These are phyloP conservation scores for Phytophthora fragariae DNA, from an alignment of 352 stramenopile species.

Conservation along the genomic window DNA sequence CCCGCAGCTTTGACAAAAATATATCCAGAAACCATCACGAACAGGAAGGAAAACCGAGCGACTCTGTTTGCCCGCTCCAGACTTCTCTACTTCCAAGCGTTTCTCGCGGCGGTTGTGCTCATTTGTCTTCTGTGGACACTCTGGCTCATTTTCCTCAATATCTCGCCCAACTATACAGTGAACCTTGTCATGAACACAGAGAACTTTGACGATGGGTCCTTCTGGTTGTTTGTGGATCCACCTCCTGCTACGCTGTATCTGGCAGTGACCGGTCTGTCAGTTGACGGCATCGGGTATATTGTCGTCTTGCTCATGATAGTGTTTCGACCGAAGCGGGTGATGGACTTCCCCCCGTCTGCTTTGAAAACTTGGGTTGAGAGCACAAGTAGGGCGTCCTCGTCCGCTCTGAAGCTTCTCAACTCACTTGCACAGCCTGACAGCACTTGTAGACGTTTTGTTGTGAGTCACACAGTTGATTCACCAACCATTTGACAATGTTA, in stretches of 20 bases:
- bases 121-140: not conserved
- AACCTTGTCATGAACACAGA: conserved; percentile 33
- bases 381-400: not conserved
- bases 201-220: conserved; percentile 38
- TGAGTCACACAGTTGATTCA: not conserved
- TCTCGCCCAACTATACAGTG: not conserved
- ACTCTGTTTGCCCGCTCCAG: not conserved
- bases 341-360: not conserved
- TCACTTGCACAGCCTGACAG: not conserved
- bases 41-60: not conserved
- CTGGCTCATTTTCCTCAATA: not conserved
- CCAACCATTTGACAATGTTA: not conserved
- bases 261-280: not conserved
- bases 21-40: not conserved
- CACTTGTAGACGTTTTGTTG: not conserved
- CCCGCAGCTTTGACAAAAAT: not conserved
- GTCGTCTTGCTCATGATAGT: not conserved
- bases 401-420: not conserved
- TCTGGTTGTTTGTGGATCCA: conserved; percentile 43
- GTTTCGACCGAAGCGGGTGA: not conserved
- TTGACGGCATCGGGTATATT: not conserved
- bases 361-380: not conserved
- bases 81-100: not conserved
- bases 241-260: conserved; percentile 1
- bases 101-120: not conserved